Percentiles rank a stretch among this genome's conserved stretches.
These are phyloP conservation scores for Linaria vulgaris DNA, from an alignment of 257 asterid species.

Conservation along the genomic window DNA sequence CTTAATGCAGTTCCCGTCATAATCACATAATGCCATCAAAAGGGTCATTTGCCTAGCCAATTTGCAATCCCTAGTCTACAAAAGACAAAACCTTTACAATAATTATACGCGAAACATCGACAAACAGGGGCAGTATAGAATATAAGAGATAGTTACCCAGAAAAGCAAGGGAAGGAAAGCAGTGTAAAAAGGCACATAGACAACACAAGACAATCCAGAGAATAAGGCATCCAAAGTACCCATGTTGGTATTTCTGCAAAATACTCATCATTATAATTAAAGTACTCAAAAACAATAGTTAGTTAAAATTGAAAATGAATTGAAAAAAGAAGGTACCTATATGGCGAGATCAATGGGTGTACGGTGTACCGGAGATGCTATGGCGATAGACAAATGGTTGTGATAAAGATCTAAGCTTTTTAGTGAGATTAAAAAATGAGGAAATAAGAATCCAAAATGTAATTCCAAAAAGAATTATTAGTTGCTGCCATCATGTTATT, in stretches of 20 bases:
- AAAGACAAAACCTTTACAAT: neutral
- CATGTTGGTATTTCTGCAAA: slow-evolving; percentile 73
- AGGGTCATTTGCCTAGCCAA: slow-evolving; percentile 97
- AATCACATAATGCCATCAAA: slow-evolving; percentile 88
- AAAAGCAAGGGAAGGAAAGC: slow-evolving; percentile 92
- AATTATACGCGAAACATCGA: neutral
- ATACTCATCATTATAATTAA: no score
- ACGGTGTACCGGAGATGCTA: slow-evolving; percentile 60
- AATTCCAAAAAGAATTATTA: slow-evolving; percentile 54
- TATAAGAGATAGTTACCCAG: slow-evolving; percentile 56
- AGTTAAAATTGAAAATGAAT: neutral
- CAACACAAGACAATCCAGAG: slow-evolving; percentile 78
- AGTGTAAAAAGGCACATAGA: slow-evolving; percentile 95
- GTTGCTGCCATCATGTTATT: slow-evolving; percentile 44
- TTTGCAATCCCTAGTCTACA: slow-evolving; percentile 88
- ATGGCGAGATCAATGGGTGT: slow-evolving; percentile 66
- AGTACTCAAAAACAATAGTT: no score
- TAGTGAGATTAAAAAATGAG: slow-evolving; percentile 63
- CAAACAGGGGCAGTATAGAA: slow-evolving; percentile 6
- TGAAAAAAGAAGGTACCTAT: slow-evolving; percentile 50
- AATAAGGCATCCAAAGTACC: slow-evolving; percentile 71
- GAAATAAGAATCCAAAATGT: slow-evolving; percentile 69
- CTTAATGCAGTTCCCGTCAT: slow-evolving; percentile 76
- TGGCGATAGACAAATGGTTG: slow-evolving; percentile 68
- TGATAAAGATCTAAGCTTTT: slow-evolving; percentile 65